Percentiles rank a stretch among this genome's conserved stretches.
Evolutionary conservation across 306 rosid species (phyloP).

Genomic region (Lathyrus oleraceus): DNA sequence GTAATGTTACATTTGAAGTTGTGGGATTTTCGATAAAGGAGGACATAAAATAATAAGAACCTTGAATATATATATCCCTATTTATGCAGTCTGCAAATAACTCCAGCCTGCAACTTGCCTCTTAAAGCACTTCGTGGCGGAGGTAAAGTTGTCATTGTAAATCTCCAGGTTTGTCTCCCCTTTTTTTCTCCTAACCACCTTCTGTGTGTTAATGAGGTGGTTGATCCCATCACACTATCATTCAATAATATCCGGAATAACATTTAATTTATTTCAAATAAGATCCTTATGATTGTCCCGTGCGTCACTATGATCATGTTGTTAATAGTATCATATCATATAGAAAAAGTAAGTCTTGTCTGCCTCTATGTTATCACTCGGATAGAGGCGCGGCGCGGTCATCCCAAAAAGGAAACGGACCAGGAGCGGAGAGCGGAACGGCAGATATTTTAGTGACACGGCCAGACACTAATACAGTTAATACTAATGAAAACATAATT

Average conservation of each 20-base stretch:
- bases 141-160: constrained; percentile 90
- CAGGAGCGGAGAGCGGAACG: no score
- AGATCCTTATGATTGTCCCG: constrained; percentile 4
- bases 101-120: constrained; percentile 99
- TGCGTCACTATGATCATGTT: background rate
- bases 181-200: constrained; percentile 5
- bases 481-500: no score
- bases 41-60: no score
- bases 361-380: no score
- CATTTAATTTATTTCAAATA: constrained; percentile 9
- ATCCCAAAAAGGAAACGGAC: no score
- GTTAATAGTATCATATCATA: background rate
- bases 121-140: constrained; percentile 90
- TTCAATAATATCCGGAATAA: constrained; percentile 13
- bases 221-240: constrained; percentile 11
- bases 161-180: constrained; percentile 76
- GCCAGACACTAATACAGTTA: no score
- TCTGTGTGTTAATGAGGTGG: constrained; percentile 19
- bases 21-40: no score
- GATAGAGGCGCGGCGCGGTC: no score
- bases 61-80: no score
- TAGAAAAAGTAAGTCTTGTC: background rate
- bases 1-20: no score
- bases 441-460: no score
- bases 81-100: constrained; percentile 96